phyloP scores from a whole-genome alignment of 202 grass and related monocot species.

The Setaria italica region DNA sequence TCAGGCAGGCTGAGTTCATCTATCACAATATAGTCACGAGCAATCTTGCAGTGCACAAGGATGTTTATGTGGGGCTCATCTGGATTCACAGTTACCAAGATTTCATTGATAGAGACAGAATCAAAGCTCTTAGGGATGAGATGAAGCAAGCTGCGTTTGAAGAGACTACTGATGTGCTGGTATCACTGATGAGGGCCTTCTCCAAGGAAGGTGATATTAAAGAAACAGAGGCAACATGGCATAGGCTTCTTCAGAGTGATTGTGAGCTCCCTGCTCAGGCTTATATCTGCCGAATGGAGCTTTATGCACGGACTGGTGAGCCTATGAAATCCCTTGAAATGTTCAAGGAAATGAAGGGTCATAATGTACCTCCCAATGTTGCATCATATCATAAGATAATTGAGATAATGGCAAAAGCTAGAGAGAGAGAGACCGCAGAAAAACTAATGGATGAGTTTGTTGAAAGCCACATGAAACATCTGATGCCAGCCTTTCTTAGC shows the following conservation, averaged over 20 bases:
- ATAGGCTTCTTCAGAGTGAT: slow-evolving; percentile 65
- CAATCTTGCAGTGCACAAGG: slow-evolving; percentile 71
- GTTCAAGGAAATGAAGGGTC: slow-evolving; percentile 83
- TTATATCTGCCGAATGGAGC: slow-evolving; percentile 93
- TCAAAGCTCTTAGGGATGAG: slow-evolving; percentile 69
- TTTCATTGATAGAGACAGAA: slow-evolving; percentile 77
- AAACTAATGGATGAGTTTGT: slow-evolving; percentile 74
- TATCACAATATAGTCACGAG: slow-evolving; percentile 86
- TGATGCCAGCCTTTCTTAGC: slow-evolving; percentile 87
- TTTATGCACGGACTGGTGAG: slow-evolving; percentile 59
- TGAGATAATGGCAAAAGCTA: slow-evolving; percentile 71
- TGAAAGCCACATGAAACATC: slow-evolving; percentile 77
- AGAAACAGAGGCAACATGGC: slow-evolving; percentile 82
- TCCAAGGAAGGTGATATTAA: slow-evolving; percentile 84
- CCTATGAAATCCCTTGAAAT: slow-evolving; percentile 90
- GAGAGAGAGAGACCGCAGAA: slow-evolving; percentile 66
- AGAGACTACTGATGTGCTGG: slow-evolving; percentile 75
- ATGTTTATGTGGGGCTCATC: slow-evolving; percentile 84
- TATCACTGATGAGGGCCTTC: slow-evolving; percentile 88
- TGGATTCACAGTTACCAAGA: slow-evolving; percentile 99
- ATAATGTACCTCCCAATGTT: slow-evolving; percentile 61
- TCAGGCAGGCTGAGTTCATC: slow-evolving; percentile 88
- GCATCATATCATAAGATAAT: slow-evolving; percentile 95
- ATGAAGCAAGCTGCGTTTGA: slow-evolving; percentile 68
- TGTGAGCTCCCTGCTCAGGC: slow-evolving; percentile 70